These are phyloP conservation scores for Ganoderma leucocontextum DNA, from an alignment of 1,284 basidiomycete species.

Conservation along the genomic window DNA sequence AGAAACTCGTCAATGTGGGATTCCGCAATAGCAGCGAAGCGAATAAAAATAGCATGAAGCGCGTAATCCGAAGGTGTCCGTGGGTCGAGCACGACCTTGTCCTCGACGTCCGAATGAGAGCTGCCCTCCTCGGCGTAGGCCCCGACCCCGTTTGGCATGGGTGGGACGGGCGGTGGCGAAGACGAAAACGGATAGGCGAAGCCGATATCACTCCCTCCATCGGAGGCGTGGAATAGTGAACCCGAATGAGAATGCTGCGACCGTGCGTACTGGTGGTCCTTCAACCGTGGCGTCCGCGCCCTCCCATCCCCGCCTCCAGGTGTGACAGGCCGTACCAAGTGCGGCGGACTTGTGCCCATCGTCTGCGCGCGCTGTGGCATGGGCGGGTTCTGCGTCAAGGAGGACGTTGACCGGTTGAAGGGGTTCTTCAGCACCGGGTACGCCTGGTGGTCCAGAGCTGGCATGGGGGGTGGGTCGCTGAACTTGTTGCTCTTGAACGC, in stretches of 20 bases:
- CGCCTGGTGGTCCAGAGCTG: slow-evolving; percentile 67
- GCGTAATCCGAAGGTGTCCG: slow-evolving; percentile 89
- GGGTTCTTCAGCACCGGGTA: slow-evolving; percentile 80
- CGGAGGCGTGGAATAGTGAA: slow-evolving; percentile 73
- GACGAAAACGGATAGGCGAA: slow-evolving; percentile 48
- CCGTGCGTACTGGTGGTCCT: slow-evolving; percentile 64
- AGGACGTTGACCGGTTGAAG: slow-evolving; percentile 82
- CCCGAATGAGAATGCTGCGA: slow-evolving; percentile 80
- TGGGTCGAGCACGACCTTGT: slow-evolving; percentile 71
- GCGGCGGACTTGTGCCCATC: slow-evolving; percentile 49
- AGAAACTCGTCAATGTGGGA: slow-evolving; percentile 80
- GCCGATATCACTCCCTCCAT: slow-evolving; percentile 70
- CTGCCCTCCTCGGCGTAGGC: slow-evolving; percentile 56
- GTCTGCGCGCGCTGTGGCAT: slow-evolving; percentile 45
- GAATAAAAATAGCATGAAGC: slow-evolving; percentile 85
- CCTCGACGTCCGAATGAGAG: slow-evolving; percentile 59
- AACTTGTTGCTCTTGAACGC: slow-evolving; percentile 81
- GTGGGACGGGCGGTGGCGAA: slow-evolving; percentile 80
- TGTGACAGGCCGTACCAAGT: slow-evolving; percentile 64
- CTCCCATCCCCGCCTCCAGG: slow-evolving; percentile 61
- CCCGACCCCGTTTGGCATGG: slow-evolving; percentile 68
- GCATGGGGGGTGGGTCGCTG: slow-evolving; percentile 63
- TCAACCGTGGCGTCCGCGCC: slow-evolving; percentile 53
- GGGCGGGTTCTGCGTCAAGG: slow-evolving; percentile 55
- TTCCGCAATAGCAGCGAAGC: slow-evolving; percentile 83